Conservation (phyloP, 164 flowering plant genomes). For the Vitis rupestris region DNA sequence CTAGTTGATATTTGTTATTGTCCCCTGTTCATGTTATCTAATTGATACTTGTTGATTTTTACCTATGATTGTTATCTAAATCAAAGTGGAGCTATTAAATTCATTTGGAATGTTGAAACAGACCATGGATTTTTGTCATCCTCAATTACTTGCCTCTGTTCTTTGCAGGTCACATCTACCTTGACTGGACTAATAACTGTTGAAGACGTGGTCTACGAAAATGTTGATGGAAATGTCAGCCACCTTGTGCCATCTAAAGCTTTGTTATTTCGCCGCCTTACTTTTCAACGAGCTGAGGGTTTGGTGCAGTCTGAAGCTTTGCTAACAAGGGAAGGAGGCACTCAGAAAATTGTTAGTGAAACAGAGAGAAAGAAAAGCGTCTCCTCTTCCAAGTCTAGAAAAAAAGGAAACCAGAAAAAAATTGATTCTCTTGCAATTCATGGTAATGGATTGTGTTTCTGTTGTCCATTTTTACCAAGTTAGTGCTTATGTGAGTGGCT, state of each 20-base stretch:
- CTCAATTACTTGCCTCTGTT: neutral
- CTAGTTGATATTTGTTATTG: no score
- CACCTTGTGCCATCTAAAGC: constrained; percentile 37
- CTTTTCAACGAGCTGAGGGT: constrained; percentile 70
- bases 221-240: constrained; percentile 36
- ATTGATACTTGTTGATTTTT: neutral
- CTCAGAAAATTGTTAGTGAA: constrained; percentile 24
- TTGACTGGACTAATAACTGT: constrained; percentile 75
- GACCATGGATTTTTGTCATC: neutral
- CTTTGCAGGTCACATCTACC: constrained; percentile 61
- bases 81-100: neutral
- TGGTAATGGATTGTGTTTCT: constrained; percentile 6
- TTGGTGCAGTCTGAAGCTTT: constrained; percentile 94
- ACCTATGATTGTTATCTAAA: neutral
- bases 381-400: constrained; percentile 52
- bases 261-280: constrained; percentile 72
- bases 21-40: neutral
- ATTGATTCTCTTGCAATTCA: constrained; percentile 5
- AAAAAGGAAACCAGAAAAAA: constrained; percentile 41
- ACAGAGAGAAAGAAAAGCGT: constrained; percentile 37
- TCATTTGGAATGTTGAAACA: neutral
- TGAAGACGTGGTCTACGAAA: constrained; percentile 87
- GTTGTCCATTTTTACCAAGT: no score
- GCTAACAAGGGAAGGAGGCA: constrained; percentile 31
- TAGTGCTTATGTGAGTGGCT: no score